A percentile compares a stretch with the other conserved stretches of the same genome.
Evolutionary conservation across 2,329 filamentous ascomycete species (phyloP).

Genomic region (Xylariales sp.): DNA sequence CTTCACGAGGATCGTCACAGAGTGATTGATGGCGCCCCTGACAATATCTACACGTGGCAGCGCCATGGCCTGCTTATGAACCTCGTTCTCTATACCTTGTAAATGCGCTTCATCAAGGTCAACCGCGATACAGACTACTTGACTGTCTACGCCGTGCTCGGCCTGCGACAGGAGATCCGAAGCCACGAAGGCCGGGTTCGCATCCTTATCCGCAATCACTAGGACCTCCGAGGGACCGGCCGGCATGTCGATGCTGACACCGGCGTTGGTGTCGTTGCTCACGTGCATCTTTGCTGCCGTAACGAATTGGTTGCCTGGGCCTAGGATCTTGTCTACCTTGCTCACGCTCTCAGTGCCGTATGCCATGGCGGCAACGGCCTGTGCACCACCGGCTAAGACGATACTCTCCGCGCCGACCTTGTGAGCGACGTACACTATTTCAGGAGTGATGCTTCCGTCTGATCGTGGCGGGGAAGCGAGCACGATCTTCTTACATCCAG

Average conservation of each 20-base stretch:
- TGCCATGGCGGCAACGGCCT: slow-evolving; percentile 95
- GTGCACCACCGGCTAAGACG: slow-evolving; percentile 92
- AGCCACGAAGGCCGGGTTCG: slow-evolving; percentile 94
- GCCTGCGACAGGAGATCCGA: slow-evolving; percentile 95
- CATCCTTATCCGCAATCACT: slow-evolving; percentile 88
- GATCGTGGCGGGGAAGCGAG: slow-evolving; percentile 89
- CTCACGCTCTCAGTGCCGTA: slow-evolving; percentile 94
- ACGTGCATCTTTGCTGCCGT: slow-evolving; percentile 99
- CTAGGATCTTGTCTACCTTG: slow-evolving; percentile 99
- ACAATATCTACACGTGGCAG: slow-evolving; percentile 95
- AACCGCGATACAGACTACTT: slow-evolving; percentile 91
- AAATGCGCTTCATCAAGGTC: slow-evolving; percentile 79
- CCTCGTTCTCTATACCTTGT: slow-evolving; percentile 87
- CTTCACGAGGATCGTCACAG: slow-evolving; percentile 83
- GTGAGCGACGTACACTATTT: slow-evolving; percentile 97
- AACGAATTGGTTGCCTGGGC: slow-evolving; percentile 97
- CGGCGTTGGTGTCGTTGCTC: slow-evolving; percentile 94
- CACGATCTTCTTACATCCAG: slow-evolving; percentile 94
- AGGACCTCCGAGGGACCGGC: slow-evolving; percentile 96
- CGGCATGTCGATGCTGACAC: slow-evolving; percentile 98
- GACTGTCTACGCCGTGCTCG: slow-evolving; percentile 95
- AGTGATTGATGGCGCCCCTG: slow-evolving; percentile 88
- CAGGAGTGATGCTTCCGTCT: slow-evolving; percentile 91
- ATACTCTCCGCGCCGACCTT: slow-evolving; percentile 97
- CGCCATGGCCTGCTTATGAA: slow-evolving; percentile 86